Evolutionary conservation across 2,329 filamentous ascomycete species (phyloP), one percentile per base, ranked within the genome.

Genomic region (Blastomyces emzantsi): DNA sequence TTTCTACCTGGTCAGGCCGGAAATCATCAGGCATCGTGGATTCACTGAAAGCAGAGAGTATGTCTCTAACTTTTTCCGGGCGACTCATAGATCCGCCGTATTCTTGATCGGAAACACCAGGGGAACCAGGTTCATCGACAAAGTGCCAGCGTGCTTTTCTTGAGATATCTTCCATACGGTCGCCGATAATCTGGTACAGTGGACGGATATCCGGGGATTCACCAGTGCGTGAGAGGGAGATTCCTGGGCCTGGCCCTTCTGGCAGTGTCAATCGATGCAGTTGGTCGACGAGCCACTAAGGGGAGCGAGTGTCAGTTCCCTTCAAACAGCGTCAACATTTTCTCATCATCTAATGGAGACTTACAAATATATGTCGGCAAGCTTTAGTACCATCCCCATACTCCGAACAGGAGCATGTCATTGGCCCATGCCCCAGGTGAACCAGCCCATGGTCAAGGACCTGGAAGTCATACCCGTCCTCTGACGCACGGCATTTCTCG

Each of bases 31-130:
- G 71, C 5, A 69, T 71, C 15, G 69, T 68, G 22, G 47, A 13
- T 25, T 71, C 65, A 59, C 72, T 74, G 67, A 81, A 81, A 4
- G 77, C 77, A 41, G 78, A 79, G 52, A 81, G 69, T 39, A 81
- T 77, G 62, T 81, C 79, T 62, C 74, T 72, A 0, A 76, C 73
- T 62, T 75, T 76, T 41, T 78, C 71, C 33, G 72, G 69, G 30
- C 76, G 74, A 33, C 69, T 74, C 72, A 78, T 74, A 2, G 71
- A 69, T 3, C 60, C 61, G 0, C 60, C 61, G 51, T 64, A 64
- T 5, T 69, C 69, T 30, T 70, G 68, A 25, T 36, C 61, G 22
- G 57, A 59, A 49, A 56, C 55, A 28, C 60, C 25, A 22, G 64
- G 63, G 43, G 64, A 65, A 6, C 65, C 66, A 47, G 71, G 69